Base-by-base conservation (phyloP, 1,284 basidiomycete genomes). In the Marasmius oreades region DNA sequence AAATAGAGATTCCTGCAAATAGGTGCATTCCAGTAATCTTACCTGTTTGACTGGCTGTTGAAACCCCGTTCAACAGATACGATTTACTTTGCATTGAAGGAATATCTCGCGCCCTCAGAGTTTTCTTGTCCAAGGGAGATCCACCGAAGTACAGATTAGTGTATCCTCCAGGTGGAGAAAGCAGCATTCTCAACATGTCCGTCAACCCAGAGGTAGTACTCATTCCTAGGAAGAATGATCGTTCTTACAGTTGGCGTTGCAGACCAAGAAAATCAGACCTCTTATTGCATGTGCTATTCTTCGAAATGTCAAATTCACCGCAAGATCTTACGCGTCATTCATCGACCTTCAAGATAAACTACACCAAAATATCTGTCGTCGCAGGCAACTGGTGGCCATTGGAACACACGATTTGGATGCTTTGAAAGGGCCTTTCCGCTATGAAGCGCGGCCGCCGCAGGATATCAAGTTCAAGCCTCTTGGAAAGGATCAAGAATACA, bases 291-390 rank as follows among this genome's bases (percentile, higher is more conserved):
- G 88, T 57, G 95, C 95, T 14, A 79, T 99, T 53, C 81, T 99
- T 52, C 88, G 97, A 59, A 92, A 95, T 66, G 76, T 98, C 68
- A 85, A 85, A 56, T 95, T 99, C 76, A 95, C 90, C 22, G 85
- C 86, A 39, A 81, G 86, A 57, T 94, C 92, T 53, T 99, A 99
- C 70, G 92, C 92, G 39, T 95, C 92, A 60, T 99, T 99, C 82
- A 98, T 99, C 68, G 97, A 98, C 68, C 77, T 98, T 18, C 97
- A 99, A 74, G 97, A 99, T 72, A 99, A 99, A 75, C 80, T 99
- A 45, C 97, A 99, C 70, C 92, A 95, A 67, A 99, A 99, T 71
- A 81, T 99, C 46, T 96, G 93, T 65, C 81, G 97, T 54, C 80
- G 91, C 63, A 80, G 97, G 57, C 92, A 92, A 65, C 84, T 99